phyloP scores from a whole-genome alignment of 371 early-diverging fungal genomes.

The Sporodiniella umbellata region DNA sequence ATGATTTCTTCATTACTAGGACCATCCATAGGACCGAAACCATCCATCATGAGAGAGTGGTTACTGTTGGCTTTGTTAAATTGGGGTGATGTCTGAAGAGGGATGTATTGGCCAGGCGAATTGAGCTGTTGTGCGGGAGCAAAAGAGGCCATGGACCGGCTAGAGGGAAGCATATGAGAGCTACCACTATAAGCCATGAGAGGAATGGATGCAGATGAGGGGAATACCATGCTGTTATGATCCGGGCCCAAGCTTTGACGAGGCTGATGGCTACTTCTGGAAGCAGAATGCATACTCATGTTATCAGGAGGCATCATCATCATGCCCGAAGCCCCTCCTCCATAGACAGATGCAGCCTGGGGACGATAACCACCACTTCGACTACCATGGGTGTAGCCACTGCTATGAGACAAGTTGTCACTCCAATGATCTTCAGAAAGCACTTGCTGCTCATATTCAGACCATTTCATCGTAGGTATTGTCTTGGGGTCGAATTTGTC shows the following conservation, averaged over 20 bases:
- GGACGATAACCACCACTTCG: slow-evolving; percentile 3
- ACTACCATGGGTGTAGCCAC: slow-evolving; percentile 21
- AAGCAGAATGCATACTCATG: slow-evolving; percentile 19
- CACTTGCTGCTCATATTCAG: slow-evolving; percentile 79
- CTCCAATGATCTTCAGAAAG: slow-evolving; percentile 52
- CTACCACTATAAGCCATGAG: slow-evolving; percentile 29
- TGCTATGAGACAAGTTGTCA: slow-evolving; percentile 36
- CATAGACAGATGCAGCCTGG: slow-evolving; percentile 6
- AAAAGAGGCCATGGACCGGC: slow-evolving; percentile 17
- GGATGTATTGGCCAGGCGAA: slow-evolving; percentile 23
- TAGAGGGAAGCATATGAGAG: slow-evolving; percentile 20
- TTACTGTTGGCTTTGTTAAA: slow-evolving; percentile 20
- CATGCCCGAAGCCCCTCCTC: not conserved
- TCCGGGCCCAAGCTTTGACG: slow-evolving; percentile 21
- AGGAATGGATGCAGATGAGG: slow-evolving; percentile 33
- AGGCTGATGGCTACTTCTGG: slow-evolving; percentile 1
- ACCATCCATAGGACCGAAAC: slow-evolving; percentile 20
- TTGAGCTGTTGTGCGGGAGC: slow-evolving; percentile 14
- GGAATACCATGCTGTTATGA: slow-evolving; percentile 29
- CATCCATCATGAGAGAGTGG: slow-evolving; percentile 37
- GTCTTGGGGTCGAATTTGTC: slow-evolving; percentile 54
- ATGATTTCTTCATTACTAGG: slow-evolving; percentile 77
- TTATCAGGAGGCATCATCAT: slow-evolving; percentile 13
- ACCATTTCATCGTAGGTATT: slow-evolving; percentile 79
- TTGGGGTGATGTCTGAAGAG: slow-evolving; percentile 21